Percentiles rank a stretch among this genome's conserved stretches.
These are phyloP conservation scores for Sequoiadendron giganteum DNA, from an alignment of 75 land plant species.

Conservation along the genomic window DNA sequence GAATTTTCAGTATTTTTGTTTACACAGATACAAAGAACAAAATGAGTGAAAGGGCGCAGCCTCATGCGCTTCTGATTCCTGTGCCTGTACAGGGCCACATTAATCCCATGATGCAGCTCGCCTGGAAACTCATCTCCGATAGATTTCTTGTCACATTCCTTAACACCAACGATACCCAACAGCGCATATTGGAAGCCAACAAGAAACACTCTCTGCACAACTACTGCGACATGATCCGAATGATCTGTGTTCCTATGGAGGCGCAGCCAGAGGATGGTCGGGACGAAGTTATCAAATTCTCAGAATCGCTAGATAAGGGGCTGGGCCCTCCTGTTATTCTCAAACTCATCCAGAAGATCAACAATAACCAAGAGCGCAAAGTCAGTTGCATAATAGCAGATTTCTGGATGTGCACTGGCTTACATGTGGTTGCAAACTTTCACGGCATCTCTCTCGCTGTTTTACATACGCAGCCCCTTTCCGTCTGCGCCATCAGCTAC, in stretches of 20 bases:
- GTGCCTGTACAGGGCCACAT: no score
- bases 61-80: no score
- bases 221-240: no score
- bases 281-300: not conserved
- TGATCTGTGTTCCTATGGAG: not conserved
- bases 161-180: constrained; percentile 16
- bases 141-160: constrained; percentile 24
- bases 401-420: not conserved
- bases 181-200: not conserved
- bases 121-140: constrained; percentile 9
- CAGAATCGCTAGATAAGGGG: not conserved
- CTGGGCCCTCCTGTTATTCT: not conserved
- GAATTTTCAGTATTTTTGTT: no score
- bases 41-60: no score
- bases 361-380: not conserved
- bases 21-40: no score
- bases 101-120: not conserved
- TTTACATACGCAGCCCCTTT: not conserved
- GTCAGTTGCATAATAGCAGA: no score
- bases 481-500: not conserved
- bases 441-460: not conserved
- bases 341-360: not conserved
- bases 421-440: not conserved
- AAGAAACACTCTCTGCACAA: no score
- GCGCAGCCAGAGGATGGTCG: not conserved